phyloP scores from a whole-genome alignment of 192 early-diverging fungal species.

The Podila verticillata region DNA sequence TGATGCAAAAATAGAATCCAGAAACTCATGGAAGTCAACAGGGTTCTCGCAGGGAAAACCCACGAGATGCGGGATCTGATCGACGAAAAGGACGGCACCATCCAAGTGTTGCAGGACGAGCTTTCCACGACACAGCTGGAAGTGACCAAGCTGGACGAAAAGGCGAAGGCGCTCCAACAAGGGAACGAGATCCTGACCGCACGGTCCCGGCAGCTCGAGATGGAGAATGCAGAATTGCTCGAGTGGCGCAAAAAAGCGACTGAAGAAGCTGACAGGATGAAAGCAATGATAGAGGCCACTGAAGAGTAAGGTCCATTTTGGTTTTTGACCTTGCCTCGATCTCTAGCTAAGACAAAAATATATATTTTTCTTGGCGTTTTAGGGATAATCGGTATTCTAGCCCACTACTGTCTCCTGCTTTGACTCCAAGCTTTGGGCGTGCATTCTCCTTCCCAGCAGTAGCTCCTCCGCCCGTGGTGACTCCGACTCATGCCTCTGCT shows the following conservation, averaged over 20 bases:
- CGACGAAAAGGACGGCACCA: conserved; percentile 89
- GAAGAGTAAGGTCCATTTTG: neutral
- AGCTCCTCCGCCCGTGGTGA: neutral
- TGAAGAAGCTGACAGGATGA: conserved; percentile 90
- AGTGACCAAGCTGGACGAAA: conserved; percentile 78
- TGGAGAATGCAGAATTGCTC: conserved; percentile 59
- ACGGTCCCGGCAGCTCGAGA: neutral
- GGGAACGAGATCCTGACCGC: conserved; percentile 83
- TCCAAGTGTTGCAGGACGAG: conserved; percentile 94
- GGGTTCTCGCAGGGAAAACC: conserved; percentile 29
- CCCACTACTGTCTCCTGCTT: neutral
- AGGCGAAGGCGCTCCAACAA: conserved; percentile 68
- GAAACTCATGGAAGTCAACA: conserved; percentile 39
- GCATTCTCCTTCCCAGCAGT: neutral
- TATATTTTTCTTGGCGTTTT: neutral
- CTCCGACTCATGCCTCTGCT: neutral
- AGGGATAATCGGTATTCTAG: neutral
- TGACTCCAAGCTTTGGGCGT: neutral
- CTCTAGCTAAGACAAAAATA: neutral
- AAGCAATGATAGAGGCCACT: conserved; percentile 72
- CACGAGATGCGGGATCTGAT: conserved; percentile 61
- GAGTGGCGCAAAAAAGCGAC: conserved; percentile 92
- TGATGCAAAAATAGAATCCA: conserved; percentile 41
- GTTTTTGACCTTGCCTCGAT: neutral
- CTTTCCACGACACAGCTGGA: conserved; percentile 90